A percentile compares a stretch with the other conserved stretches of the same genome.
Conservation (phyloP, 805 yeast species). For the Candida arabinofermentans region DNA sequence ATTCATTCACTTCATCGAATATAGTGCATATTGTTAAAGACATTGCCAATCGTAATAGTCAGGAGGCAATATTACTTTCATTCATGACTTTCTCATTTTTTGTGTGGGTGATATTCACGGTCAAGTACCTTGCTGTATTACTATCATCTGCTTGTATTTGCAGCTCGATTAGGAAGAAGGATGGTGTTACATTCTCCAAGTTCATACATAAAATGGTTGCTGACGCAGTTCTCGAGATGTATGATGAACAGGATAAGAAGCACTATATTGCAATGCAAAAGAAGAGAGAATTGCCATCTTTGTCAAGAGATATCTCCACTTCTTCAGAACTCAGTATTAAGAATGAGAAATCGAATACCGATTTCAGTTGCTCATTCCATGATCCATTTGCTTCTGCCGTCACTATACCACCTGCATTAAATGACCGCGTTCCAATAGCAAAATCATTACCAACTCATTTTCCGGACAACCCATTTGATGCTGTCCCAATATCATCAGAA, state of each 20-base stretch:
- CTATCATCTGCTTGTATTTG: conserved; percentile 22
- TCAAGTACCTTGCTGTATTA: conserved; percentile 20
- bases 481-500: neutral
- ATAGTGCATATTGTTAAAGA: conserved; percentile 45
- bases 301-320: conserved; percentile 18
- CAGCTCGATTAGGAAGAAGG: conserved; percentile 4
- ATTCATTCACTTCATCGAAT: conserved; percentile 33
- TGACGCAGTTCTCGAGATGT: conserved; percentile 23
- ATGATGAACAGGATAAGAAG: conserved; percentile 21
- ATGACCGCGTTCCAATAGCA: too few relatives aligned
- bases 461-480: neutral
- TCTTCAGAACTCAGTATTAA: neutral
- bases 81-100: conserved; percentile 72
- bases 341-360: neutral
- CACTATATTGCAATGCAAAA: conserved; percentile 7
- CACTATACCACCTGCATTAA: too few relatives aligned
- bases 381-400: too few relatives aligned
- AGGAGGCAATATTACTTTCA: conserved; percentile 68
- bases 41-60: conserved; percentile 57
- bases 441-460: too few relatives aligned
- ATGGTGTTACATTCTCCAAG: conserved; percentile 12
- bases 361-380: too few relatives aligned
- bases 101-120: conserved; percentile 64
- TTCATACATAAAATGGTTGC: conserved; percentile 28
- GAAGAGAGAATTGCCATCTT: conserved; percentile 19